Evolutionary conservation across 768 basidiomycete genomes (phyloP).

Genomic region (Favolaschia claudopus): DNA sequence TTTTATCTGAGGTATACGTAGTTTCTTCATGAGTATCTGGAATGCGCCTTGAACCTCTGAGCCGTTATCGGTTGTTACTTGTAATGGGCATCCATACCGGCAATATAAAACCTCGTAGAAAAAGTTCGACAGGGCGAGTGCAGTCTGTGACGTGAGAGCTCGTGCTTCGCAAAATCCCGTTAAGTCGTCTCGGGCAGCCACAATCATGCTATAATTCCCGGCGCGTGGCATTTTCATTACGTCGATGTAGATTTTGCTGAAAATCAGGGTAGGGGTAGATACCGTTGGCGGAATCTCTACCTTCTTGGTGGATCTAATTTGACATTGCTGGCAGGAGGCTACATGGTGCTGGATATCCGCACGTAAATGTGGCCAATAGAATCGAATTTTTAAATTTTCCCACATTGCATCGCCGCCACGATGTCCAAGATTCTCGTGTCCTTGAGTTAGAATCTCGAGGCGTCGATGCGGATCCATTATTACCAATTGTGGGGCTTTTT

Average conservation of each 20-base stretch:
- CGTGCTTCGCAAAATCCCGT: constrained; percentile 36
- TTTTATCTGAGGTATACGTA: constrained; percentile 4
- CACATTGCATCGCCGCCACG: constrained; percentile 28
- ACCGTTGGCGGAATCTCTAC: constrained; percentile 27
- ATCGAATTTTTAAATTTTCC: constrained; percentile 18
- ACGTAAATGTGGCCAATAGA: constrained; percentile 37
- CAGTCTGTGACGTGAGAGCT: constrained; percentile 25
- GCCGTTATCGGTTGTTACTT: constrained; percentile 40
- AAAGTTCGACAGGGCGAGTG: constrained; percentile 28
- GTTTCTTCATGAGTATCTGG: not conserved
- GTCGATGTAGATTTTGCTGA: constrained; percentile 35
- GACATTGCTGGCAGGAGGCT: constrained; percentile 37
- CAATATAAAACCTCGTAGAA: constrained; percentile 41
- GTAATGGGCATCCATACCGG: constrained; percentile 32
- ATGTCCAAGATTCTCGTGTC: constrained; percentile 36
- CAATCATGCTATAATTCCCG: constrained; percentile 28
- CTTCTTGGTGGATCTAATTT: constrained; percentile 19
- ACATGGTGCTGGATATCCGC: constrained; percentile 32
- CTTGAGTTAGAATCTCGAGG: constrained; percentile 17
- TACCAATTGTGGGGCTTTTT: constrained; percentile 17
- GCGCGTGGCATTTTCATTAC: constrained; percentile 37
- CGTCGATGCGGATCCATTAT: constrained; percentile 22
- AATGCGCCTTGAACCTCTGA: constrained; percentile 26
- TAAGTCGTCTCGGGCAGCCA: constrained; percentile 38
- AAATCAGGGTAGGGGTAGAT: constrained; percentile 14